A percentile compares a stretch with the other conserved stretches of the same genome.
phyloP scores from a whole-genome alignment of 2,329 filamentous ascomycete genomes.

The Metarhizium humberi region DNA sequence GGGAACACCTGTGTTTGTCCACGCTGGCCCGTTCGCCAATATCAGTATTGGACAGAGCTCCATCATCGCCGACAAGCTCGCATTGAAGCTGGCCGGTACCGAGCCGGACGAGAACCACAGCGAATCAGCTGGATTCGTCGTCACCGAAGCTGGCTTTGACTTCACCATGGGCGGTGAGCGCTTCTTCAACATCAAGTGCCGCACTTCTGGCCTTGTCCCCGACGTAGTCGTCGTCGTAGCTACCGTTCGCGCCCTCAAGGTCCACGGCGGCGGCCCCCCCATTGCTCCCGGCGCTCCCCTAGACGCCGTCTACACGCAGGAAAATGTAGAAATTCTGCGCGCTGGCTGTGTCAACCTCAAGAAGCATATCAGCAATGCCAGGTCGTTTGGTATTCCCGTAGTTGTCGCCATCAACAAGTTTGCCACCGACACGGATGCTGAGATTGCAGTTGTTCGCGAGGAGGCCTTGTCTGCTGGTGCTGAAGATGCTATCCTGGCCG shows the following conservation, averaged over 20 bases:
- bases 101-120: conserved; percentile 82
- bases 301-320: conserved; percentile 80
- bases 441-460: conserved; percentile 81
- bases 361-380: conserved; percentile 92
- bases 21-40: conserved; percentile 95
- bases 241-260: conserved; percentile 91
- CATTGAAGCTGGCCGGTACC: conserved; percentile 89
- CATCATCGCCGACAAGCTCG: conserved; percentile 88
- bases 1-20: conserved; percentile 94
- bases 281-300: conserved; percentile 81
- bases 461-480: conserved; percentile 88
- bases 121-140: conserved; percentile 80
- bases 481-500: conserved; percentile 84
- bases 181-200: conserved; percentile 99
- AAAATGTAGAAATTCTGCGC: conserved; percentile 87
- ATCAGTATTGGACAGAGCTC: conserved; percentile 97
- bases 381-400: conserved; percentile 81
- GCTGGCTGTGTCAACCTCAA: conserved; percentile 87
- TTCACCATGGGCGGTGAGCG: conserved; percentile 99
- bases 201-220: conserved; percentile 82
- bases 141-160: conserved; percentile 96
- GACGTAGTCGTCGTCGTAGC: conserved; percentile 94
- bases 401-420: conserved; percentile 98
- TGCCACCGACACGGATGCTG: conserved; percentile 84
- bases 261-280: conserved; percentile 91